Conservation (phyloP, 2,329 filamentous ascomycete genomes). For the Talaromyces rugulosus region DNA sequence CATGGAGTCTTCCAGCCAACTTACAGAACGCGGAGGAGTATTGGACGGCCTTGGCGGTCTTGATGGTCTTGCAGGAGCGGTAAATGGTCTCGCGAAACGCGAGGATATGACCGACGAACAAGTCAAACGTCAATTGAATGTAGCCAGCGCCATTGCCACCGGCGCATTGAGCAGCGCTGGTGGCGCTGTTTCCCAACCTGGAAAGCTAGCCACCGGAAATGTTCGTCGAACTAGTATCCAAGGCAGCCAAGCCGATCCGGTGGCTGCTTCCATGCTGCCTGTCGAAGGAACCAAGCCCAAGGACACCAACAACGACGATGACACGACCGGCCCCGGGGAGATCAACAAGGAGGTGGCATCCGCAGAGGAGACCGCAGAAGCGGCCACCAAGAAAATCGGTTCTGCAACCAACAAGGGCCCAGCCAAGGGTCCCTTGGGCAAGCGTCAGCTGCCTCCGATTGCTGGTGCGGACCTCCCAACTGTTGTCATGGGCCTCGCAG, state of each 20-base stretch:
- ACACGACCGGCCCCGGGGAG: not conserved
- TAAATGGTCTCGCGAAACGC: not conserved
- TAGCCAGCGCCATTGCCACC: not conserved
- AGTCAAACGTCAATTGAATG: not conserved
- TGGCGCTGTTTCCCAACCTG: not conserved
- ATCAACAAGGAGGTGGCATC: conserved; percentile 1
- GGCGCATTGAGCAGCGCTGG: conserved; percentile 5
- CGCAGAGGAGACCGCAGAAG: not conserved
- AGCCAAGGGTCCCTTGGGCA: not conserved
- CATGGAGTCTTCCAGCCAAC: not conserved
- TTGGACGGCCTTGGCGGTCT: not conserved
- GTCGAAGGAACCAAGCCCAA: not conserved
- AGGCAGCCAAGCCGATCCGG: not conserved
- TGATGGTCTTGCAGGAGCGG: not conserved
- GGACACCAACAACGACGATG: not conserved
- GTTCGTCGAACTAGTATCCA: not conserved
- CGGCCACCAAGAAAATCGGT: not conserved
- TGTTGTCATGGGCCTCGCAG: conserved; percentile 2
- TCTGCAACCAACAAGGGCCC: not conserved
- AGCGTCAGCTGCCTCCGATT: conserved; percentile 10
- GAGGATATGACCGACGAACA: not conserved
- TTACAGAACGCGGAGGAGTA: not conserved
- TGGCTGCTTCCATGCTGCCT: not conserved
- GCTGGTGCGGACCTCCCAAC: conserved; percentile 4
- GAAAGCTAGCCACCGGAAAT: conserved; percentile 2